Percentiles rank a stretch among this genome's conserved stretches.
Conservation (phyloP, 1,284 basidiomycete species). For the Cryptococcus hybrid region DNA sequence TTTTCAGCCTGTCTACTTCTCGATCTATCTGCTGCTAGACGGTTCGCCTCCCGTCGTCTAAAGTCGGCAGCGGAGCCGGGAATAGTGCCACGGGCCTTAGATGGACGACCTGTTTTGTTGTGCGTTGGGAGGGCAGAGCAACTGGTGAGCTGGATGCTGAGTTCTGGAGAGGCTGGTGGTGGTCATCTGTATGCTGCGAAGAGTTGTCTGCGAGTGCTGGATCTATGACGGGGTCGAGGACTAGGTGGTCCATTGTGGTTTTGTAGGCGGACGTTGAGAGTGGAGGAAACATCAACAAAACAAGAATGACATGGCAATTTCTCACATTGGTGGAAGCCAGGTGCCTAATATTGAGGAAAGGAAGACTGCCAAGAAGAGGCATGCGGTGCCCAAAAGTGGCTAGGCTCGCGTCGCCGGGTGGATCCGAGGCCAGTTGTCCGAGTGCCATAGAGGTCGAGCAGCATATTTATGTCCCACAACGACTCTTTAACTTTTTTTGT, state of each 20-base stretch:
- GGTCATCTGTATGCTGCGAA: not conserved
- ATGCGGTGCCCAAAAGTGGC: not conserved
- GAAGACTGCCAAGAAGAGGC: not conserved
- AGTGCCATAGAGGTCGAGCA: too few species aligned
- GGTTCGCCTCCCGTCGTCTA: constrained; percentile 45
- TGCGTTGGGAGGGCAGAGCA: not conserved
- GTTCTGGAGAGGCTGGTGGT: not conserved
- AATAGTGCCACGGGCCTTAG: constrained; percentile 7
- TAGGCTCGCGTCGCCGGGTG: too few species aligned
- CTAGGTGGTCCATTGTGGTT: not conserved
- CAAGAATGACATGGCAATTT: constrained; percentile 15
- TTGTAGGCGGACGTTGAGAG: constrained; percentile 5
- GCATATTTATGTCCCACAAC: too few species aligned
- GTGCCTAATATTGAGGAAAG: not conserved
- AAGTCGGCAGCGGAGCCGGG: constrained; percentile 32
- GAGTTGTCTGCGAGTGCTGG: not conserved
- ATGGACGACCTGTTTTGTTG: constrained; percentile 3
- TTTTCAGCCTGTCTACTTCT: constrained; percentile 39
- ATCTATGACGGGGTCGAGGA: not conserved
- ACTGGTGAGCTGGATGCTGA: not conserved
- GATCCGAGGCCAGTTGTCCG: too few species aligned
- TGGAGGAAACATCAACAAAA: constrained; percentile 12
- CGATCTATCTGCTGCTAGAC: constrained; percentile 47
- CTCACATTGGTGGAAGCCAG: not conserved
- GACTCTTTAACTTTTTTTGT: too few species aligned